Evolutionary conservation across 1,139 yeast species (phyloP).

Genomic region (Wickerhamomyces sp.): DNA sequence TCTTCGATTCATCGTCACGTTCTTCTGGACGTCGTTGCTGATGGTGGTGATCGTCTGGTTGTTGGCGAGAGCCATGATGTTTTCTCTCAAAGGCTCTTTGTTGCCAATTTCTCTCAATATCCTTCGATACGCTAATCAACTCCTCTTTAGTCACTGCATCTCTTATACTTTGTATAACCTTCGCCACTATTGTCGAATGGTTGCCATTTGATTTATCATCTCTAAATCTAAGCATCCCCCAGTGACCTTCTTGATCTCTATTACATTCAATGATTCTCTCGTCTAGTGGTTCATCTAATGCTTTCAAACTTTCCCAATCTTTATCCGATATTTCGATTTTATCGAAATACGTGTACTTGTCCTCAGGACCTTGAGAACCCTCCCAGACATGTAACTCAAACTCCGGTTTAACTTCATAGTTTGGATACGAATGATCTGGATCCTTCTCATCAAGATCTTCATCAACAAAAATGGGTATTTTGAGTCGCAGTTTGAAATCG

Average conservation of each 20-base stretch:
- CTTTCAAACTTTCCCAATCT: conserved; percentile 80
- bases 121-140: conserved; percentile 42
- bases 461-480: conserved; percentile 63
- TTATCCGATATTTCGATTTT: conserved; percentile 57
- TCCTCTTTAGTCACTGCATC: conserved; percentile 85
- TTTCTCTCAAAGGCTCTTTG: conserved; percentile 31
- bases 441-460: conserved; percentile 65
- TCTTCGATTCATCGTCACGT: conserved; percentile 1
- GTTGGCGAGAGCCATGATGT: conserved; percentile 4
- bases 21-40: conserved; percentile 2
- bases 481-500: conserved; percentile 73
- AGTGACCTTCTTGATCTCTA: conserved; percentile 40
- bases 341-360: conserved; percentile 60
- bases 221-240: conserved; percentile 86
- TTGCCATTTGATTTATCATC: conserved; percentile 91
- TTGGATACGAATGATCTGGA: conserved; percentile 69
- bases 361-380: conserved; percentile 42
- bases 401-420: conserved; percentile 77
- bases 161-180: conserved; percentile 74
- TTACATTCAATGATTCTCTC: conserved; percentile 90
- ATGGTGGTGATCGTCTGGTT: conserved; percentile 3
- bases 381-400: conserved; percentile 71
- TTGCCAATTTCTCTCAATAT: conserved; percentile 44
- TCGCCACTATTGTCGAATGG: conserved; percentile 73
- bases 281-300: conserved; percentile 71